phyloP scores from a whole-genome alignment of 75 land plant species.

The Azolla pinnata region DNA sequence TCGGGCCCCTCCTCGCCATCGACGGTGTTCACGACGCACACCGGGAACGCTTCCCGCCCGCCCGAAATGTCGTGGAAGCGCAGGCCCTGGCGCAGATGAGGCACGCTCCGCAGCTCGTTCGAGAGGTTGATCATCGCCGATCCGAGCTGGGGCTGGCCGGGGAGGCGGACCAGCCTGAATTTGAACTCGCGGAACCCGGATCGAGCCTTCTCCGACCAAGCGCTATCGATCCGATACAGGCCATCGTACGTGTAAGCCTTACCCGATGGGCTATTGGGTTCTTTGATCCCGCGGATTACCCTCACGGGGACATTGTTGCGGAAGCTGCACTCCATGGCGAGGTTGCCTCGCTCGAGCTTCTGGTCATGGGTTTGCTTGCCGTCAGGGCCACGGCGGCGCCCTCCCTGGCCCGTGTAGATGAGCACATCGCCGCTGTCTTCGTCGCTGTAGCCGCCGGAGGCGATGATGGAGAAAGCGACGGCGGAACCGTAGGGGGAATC shows the following conservation, averaged over 20 bases:
- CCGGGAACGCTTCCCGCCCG: conserved; percentile 20
- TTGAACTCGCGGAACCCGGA: conserved; percentile 30
- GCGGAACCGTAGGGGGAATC: background rate
- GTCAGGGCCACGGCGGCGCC: conserved; percentile 7
- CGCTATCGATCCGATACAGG: conserved; percentile 20
- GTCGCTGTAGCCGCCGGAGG: conserved; percentile 16
- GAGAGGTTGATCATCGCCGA: conserved; percentile 20
- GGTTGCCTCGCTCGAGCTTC: conserved; percentile 25
- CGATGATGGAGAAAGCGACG: conserved; percentile 10
- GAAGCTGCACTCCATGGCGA: conserved; percentile 17
- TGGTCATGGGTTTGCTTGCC: conserved; percentile 17
- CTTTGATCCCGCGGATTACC: conserved; percentile 30
- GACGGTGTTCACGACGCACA: conserved; percentile 31
- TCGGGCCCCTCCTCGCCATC: conserved; percentile 18
- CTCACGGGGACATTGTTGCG: conserved; percentile 15
- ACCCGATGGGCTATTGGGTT: conserved; percentile 17
- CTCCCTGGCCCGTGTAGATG: conserved; percentile 26
- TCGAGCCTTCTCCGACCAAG: conserved; percentile 13
- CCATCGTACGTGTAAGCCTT: conserved; percentile 39
- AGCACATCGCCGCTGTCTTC: conserved; percentile 12
- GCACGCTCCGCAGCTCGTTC: conserved; percentile 12
- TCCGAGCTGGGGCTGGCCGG: conserved; percentile 35
- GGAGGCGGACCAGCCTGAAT: conserved; percentile 20
- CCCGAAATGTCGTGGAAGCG: conserved; percentile 24
- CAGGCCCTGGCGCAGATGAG: conserved; percentile 10